Evolutionary conservation across 192 early-diverging fungal genomes (phyloP).

Genomic region (Phlyctochytrium planicorne): DNA sequence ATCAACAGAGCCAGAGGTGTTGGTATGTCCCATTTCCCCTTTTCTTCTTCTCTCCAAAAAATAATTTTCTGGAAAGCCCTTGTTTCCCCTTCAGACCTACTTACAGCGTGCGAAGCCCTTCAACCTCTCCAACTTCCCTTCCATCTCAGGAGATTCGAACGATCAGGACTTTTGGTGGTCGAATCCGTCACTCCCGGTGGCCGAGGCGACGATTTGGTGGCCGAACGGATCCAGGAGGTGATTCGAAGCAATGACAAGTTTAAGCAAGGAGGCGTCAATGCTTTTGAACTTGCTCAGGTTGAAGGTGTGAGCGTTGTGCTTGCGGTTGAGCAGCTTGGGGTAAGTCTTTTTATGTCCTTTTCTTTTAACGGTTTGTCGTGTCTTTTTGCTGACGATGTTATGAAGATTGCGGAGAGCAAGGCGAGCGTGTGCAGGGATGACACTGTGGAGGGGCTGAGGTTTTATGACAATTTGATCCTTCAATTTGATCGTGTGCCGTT

Average conservation of each 20-base stretch:
- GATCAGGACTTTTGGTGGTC: constrained; percentile 73
- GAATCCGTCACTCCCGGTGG: constrained; percentile 53
- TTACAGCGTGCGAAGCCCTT: constrained; percentile 73
- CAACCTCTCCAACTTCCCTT: constrained; percentile 67
- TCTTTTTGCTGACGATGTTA: constrained; percentile 18
- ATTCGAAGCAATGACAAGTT: constrained; percentile 27
- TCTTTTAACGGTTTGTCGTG: constrained; percentile 26
- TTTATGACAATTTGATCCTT: constrained; percentile 80
- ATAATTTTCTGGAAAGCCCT: constrained; percentile 49
- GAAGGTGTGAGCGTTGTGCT: constrained; percentile 63
- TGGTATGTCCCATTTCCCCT: constrained; percentile 41
- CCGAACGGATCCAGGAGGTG: constrained; percentile 52
- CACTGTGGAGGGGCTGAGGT: constrained; percentile 77
- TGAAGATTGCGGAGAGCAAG: constrained; percentile 72
- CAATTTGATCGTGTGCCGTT: no score
- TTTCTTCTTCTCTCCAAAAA: background rate
- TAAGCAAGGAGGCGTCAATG: constrained; percentile 54
- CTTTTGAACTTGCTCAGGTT: constrained; percentile 65
- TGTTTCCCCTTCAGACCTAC: constrained; percentile 92
- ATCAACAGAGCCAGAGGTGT: constrained; percentile 93
- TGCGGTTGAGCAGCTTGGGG: constrained; percentile 68
- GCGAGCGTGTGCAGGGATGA: constrained; percentile 88
- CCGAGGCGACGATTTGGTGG: constrained; percentile 64
- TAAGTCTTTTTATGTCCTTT: constrained; percentile 35
- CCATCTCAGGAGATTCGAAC: constrained; percentile 72